Evolutionary conservation across 305 asterid genomes (phyloP).

Genomic region (Withania somnifera): DNA sequence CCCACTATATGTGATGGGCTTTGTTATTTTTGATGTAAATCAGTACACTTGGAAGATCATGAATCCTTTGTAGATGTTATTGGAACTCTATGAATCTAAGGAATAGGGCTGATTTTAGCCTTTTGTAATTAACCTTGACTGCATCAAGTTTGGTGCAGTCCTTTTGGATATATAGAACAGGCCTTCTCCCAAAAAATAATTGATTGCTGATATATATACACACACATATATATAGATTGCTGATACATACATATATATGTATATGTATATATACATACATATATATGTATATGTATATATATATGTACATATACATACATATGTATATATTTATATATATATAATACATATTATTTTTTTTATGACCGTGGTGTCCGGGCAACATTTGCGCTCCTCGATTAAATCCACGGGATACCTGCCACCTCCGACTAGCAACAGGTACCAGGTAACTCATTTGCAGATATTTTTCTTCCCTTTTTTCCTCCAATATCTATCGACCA

Average conservation of each 20-base stretch:
- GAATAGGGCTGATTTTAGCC: neutral
- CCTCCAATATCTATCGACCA: neutral
- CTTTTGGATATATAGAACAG: neutral
- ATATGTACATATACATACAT: too few relatives aligned
- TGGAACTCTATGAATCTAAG: neutral
- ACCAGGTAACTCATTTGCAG: neutral
- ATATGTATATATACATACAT: too few relatives aligned
- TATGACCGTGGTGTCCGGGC: too few relatives aligned
- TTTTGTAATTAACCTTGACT: neutral
- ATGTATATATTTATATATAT: too few relatives aligned
- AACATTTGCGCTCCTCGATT: too few relatives aligned
- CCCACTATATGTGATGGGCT: neutral
- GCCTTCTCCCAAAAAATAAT: neutral
- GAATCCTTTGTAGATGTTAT: neutral
- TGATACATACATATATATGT: too few relatives aligned
- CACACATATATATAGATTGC: too few relatives aligned
- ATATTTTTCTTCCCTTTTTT: neutral
- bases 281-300: too few relatives aligned
- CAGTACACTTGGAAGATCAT: neutral
- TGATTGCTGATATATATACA: too few relatives aligned
- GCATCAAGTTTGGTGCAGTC: neutral
- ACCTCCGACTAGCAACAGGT: too few relatives aligned
- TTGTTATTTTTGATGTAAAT: neutral
- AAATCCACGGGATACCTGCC: too few relatives aligned
- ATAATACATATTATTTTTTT: too few relatives aligned